Evolutionary conservation across 352 stramenopile species (phyloP).

Genomic region (Phytopythium sindhum): DNA sequence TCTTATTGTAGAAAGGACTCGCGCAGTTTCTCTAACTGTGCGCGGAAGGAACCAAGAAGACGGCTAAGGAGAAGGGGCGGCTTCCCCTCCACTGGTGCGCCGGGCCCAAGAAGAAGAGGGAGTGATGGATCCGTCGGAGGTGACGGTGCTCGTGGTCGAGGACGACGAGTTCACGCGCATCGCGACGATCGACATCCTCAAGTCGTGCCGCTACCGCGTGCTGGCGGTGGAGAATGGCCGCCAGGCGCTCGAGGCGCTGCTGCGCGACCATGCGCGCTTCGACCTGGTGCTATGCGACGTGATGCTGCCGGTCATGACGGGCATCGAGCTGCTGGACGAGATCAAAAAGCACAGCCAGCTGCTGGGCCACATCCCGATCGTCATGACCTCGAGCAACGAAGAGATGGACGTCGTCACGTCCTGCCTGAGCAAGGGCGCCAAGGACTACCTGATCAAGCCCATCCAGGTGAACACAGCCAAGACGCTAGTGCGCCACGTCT

Average conservation of each 20-base stretch:
- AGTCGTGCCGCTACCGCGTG: conserved; percentile 81
- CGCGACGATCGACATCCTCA: conserved; percentile 87
- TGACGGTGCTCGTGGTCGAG: conserved; percentile 87
- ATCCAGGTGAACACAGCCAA: conserved; percentile 89
- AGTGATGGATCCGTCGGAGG: conserved; percentile 83
- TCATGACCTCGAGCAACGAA: conserved; percentile 90
- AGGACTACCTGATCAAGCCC: conserved; percentile 90
- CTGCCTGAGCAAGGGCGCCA: conserved; percentile 85
- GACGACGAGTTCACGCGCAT: conserved; percentile 90
- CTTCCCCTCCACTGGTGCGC: not conserved
- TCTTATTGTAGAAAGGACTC: not conserved
- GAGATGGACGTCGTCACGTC: conserved; percentile 89
- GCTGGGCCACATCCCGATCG: conserved; percentile 82
- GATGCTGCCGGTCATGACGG: conserved; percentile 88
- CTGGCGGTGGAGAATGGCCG: conserved; percentile 82
- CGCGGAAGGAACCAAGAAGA: not conserved
- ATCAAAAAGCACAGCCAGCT: conserved; percentile 64
- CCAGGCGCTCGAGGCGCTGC: conserved; percentile 69
- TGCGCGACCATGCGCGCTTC: conserved; percentile 70
- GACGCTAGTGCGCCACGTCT: conserved; percentile 87
- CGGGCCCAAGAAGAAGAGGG: not conserved
- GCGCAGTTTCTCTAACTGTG: not conserved
- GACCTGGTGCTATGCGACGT: conserved; percentile 89
- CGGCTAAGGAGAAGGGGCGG: not conserved
- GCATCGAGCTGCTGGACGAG: conserved; percentile 84